Evolutionary conservation across 2,329 filamentous ascomycete genomes (phyloP).

Genomic region (Nemania serpens): DNA sequence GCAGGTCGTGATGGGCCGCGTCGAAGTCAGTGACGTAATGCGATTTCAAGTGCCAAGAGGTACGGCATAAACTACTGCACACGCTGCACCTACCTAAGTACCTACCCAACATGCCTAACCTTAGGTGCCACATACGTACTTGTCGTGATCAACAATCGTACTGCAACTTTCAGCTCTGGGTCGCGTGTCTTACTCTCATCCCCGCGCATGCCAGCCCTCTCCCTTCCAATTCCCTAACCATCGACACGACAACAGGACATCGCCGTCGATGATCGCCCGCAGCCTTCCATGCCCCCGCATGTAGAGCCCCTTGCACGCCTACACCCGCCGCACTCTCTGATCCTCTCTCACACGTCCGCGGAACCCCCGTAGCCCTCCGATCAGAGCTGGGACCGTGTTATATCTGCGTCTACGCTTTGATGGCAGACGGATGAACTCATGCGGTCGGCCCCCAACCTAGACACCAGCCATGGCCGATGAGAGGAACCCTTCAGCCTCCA

Average conservation of each 20-base stretch:
- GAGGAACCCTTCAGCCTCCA: slow-evolving; percentile 32
- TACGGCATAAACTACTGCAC: not conserved
- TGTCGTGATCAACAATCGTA: too few relatives aligned
- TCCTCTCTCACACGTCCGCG: not conserved
- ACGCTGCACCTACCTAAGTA: not conserved
- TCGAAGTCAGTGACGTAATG: slow-evolving; percentile 9
- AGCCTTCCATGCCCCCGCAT: slow-evolving; percentile 9
- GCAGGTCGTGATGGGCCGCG: not conserved
- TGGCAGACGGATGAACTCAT: slow-evolving; percentile 26
- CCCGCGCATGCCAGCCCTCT: slow-evolving; percentile 1
- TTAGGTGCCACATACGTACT: not conserved
- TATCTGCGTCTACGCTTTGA: not conserved
- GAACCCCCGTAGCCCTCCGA: not conserved
- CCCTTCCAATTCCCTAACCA: slow-evolving; percentile 1
- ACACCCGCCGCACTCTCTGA: not conserved
- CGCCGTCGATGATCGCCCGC: not conserved
- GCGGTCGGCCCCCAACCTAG: slow-evolving; percentile 16
- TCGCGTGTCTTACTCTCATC: slow-evolving; percentile 12
- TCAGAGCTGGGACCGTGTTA: not conserved
- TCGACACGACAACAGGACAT: slow-evolving; percentile 5
- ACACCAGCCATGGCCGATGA: slow-evolving; percentile 39
- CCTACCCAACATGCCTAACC: not conserved
- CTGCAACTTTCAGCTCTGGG: not conserved
- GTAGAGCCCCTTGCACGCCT: not conserved
- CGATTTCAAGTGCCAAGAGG: not conserved